Evolutionary conservation across 2,329 filamentous ascomycete species (phyloP), one percentile per base, ranked within the genome.

Genomic region (Fusarium verrucosum): DNA sequence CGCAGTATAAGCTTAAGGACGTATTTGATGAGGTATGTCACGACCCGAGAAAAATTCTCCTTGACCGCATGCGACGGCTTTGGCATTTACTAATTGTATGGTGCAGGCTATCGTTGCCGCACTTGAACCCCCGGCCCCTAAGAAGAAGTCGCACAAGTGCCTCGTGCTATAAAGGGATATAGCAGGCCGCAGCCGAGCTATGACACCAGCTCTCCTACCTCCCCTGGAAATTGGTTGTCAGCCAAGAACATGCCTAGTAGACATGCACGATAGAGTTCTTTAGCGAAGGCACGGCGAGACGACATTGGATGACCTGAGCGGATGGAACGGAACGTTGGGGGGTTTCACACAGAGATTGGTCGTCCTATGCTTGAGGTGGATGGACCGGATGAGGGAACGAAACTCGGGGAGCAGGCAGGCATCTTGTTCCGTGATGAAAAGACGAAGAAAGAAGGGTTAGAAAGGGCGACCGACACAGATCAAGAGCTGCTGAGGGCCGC

Each of bases 1-100:
- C 95, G 64, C 95, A 99, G 83, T 97, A 94, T 82, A 97, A 97
- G 82, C 82, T 99, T 69, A 99, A 99, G 85, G 95, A 98, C 76
- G 95, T 99, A 17, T 99, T 99, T 80, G 95, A 99, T 74, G 95
- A 98, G 91, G 94, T 97, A 85, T 71, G 86, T 75, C 45, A 43
- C 28, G 17, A 32, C 26, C 10, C 11, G 26, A 33, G 16, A 25
- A 51, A 32, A 23, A 16, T 7, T 5, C 14, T 8, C 11, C 17
- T 11, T 33, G 11, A n/a, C 13, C 17, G 20, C 25, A 20, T 11
- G 7, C 28, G 23, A n/a, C 23, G 8, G 13, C 14, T 13, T 26
- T n/a, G 33, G 30, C 22, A 25, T 35, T 20, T 33, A 46, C 65
- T 74, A 51, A 73, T 57, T 38, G n/a, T 17, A 26, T 23, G 38